Base-by-base conservation (phyloP, 306 rosid genomes). In the Cucurbita ficifolia region DNA sequence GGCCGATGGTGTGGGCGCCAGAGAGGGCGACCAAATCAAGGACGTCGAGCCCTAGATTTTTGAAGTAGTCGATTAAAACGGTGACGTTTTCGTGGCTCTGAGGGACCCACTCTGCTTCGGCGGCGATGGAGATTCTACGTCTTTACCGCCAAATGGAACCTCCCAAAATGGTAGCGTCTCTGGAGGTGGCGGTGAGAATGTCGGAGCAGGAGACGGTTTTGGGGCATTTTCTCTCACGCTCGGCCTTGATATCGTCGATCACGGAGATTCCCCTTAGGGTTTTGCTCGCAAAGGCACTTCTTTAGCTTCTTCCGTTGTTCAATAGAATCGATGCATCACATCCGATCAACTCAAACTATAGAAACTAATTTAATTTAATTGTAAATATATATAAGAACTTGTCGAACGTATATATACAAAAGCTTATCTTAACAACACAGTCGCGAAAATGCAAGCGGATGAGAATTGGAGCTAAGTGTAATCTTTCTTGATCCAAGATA, bases 101-200 rank as follows among this genome's bases (percentile, higher is more conserved):
- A 16, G 98, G 98, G 67, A 88, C 96, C 35, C 24, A 6, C 46
- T 70, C 83, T 4, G 96, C 98, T 75, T 93, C 98, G 61, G 74
- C 82, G 43, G 89, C 79, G 19, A 84, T 1, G 17, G 97, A 88
- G 39, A 87, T 42, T 35, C 57, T 81, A 0, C 98, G 9, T 93
- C 98, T 80, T 64, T 83, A 0, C 98, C 82, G 18, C 97, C 97
- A 4, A 87, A 83, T 24, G 90, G 96, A 48, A 93, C 96, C 77
- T 90, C 90, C 98, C 98, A 93, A 71, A 45, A 93, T 76, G 7
- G 97, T 88, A 58, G 97, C 98, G 57, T 93, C 98, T 81, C 97
- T 88, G 11, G 97, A 87, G 7, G 89, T 96, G 0, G 94, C 88
- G 0, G 98, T 84, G 65, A 93, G 88, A 74, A 93, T 87, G 81